Evolutionary conservation across 768 basidiomycete genomes (phyloP), one percentile per base, ranked within the genome.

Genomic region (Suillus discolor): DNA sequence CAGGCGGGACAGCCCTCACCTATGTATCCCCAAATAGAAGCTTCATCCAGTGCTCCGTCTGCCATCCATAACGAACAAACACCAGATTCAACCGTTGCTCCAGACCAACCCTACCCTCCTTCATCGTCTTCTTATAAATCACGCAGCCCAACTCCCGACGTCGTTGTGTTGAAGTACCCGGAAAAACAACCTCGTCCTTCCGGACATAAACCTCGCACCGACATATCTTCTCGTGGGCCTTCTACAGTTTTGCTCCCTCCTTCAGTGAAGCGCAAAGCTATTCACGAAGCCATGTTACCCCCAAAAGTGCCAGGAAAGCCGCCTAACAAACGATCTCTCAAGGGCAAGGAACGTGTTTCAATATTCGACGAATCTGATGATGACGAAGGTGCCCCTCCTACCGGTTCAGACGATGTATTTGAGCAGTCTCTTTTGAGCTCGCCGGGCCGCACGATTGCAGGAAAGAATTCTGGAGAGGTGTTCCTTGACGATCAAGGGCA

Each of bases 401-500:
- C 7, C 53, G 53, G 65, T 66, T 42, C 53, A 12, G 49, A 65
- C 66, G n/a, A 18, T 15, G 12, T 54, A 62, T 64, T 62, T 65
- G 23, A 64, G 15, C 65, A 64, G 41, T 28, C 45, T 23, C 31
- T 31, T 15, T 6, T 18, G 15, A 63, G 41, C 36, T 28, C 28
- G 12, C 60, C 31, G 25, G 41, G 20, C 28, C 36, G 13, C 25
- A 23, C 68, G 57, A 31, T 65, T 53, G 66, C 65, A 38, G 68
- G 12, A 41, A 74, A 68, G 59, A 70, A 63, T 67, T 64, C 54
- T 23, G 72, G 72, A 31, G 75, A 78, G 53, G 71, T 89, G 28
- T 90, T 91, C 64, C 74, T 71, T 28, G 75, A 76, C 0, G 72
- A 74, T 28, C 71, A 77, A 41, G 89, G 85, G 4, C 70, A 75